Evolutionary conservation across 2,329 filamentous ascomycete genomes (phyloP).

Genomic region (Epicoccum sorghinum): DNA sequence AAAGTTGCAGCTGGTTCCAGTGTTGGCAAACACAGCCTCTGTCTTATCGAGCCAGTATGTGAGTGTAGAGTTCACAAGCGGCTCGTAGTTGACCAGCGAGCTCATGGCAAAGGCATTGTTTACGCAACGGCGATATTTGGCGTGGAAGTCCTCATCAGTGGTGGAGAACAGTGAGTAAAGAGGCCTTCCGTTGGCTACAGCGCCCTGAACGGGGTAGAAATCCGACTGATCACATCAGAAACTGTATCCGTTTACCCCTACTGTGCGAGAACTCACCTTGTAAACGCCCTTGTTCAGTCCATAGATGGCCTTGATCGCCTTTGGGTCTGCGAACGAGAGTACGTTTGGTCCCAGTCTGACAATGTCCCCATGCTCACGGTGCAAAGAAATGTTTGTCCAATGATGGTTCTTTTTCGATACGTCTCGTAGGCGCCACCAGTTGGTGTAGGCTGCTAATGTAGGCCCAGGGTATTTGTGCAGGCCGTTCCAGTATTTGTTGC

Average conservation of each 20-base stretch:
- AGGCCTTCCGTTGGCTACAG: slow-evolving; percentile 69
- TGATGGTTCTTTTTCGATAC: slow-evolving; percentile 70
- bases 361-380: slow-evolving; percentile 73
- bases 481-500: slow-evolving; percentile 60
- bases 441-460: slow-evolving; percentile 68
- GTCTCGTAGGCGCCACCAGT: slow-evolving; percentile 77
- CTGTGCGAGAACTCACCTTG: slow-evolving; percentile 62
- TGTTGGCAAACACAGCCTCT: slow-evolving; percentile 49
- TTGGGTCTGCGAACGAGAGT: slow-evolving; percentile 75
- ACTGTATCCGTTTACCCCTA: too few relatives aligned
- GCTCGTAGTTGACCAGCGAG: slow-evolving; percentile 77
- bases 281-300: slow-evolving; percentile 80
- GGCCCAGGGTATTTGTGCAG: slow-evolving; percentile 76
- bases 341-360: slow-evolving; percentile 77
- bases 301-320: slow-evolving; percentile 77
- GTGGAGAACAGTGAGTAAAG: slow-evolving; percentile 79
- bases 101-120: slow-evolving; percentile 81
- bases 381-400: slow-evolving; percentile 69
- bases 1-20: slow-evolving; percentile 63
- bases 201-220: slow-evolving; percentile 81
- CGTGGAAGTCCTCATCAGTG: slow-evolving; percentile 75
- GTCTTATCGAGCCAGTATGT: slow-evolving; percentile 68
- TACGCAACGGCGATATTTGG: slow-evolving; percentile 74
- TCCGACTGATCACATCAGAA: slow-evolving; percentile 63
- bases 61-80: slow-evolving; percentile 77